Evolutionary conservation across 2,329 filamentous ascomycete genomes (phyloP).

Genomic region (Didymella pinodella): DNA sequence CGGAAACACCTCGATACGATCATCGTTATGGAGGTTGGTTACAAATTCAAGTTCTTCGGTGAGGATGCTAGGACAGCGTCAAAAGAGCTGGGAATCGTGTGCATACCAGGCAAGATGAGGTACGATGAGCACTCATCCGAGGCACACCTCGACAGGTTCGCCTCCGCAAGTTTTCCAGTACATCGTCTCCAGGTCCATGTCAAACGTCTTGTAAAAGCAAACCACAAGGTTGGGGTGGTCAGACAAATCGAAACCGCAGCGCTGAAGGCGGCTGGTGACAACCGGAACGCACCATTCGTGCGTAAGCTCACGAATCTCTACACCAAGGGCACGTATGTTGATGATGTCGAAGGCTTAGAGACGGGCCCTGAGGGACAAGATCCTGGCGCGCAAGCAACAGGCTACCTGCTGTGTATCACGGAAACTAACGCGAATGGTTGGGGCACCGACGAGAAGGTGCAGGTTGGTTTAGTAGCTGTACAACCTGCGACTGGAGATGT

Average conservation of each 20-base stretch:
- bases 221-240: slow-evolving; percentile 95
- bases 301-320: slow-evolving; percentile 95
- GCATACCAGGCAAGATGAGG: slow-evolving; percentile 92
- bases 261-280: slow-evolving; percentile 92
- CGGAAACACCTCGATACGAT: slow-evolving; percentile 87
- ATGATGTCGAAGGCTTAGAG: slow-evolving; percentile 85
- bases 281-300: slow-evolving; percentile 89
- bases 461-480: slow-evolving; percentile 90
- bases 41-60: slow-evolving; percentile 97
- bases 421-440: slow-evolving; percentile 80
- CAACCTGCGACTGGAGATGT: slow-evolving; percentile 96
- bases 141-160: slow-evolving; percentile 89
- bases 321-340: slow-evolving; percentile 97
- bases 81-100: slow-evolving; percentile 92
- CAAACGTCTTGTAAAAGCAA: slow-evolving; percentile 88
- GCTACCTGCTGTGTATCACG: slow-evolving; percentile 93
- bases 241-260: slow-evolving; percentile 94
- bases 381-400: slow-evolving; percentile 68
- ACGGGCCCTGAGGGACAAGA: slow-evolving; percentile 56
- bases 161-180: slow-evolving; percentile 93
- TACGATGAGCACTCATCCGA: slow-evolving; percentile 89
- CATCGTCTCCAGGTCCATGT: slow-evolving; percentile 92
- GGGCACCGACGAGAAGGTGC: slow-evolving; percentile 91
- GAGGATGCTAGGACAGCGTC: slow-evolving; percentile 90
- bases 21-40: slow-evolving; percentile 92